Evolutionary conservation across 1,284 basidiomycete genomes (phyloP).

Genomic region (Vanrija sp.): DNA sequence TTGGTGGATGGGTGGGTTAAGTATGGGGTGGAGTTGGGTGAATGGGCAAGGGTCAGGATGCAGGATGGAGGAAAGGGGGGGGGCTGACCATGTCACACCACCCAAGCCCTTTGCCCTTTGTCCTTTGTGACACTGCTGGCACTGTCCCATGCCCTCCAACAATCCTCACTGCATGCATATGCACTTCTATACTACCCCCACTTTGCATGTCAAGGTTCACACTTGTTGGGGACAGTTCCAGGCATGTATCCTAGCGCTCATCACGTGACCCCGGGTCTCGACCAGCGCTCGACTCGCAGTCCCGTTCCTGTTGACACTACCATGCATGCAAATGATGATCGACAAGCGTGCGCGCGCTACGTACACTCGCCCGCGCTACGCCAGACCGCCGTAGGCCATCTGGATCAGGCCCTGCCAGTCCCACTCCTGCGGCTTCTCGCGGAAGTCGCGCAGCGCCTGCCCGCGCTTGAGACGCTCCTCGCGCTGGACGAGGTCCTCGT

Average conservation of each 20-base stretch:
- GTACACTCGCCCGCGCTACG: not conserved
- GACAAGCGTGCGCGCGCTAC: not conserved
- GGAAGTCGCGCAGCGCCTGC: slow-evolving; percentile 39
- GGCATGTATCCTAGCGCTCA: not conserved
- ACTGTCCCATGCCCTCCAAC: no score
- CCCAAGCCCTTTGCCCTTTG: no score
- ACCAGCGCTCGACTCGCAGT: not conserved
- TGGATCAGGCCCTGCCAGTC: slow-evolving; percentile 44
- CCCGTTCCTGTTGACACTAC: not conserved
- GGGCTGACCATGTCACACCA: no score
- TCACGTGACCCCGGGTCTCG: not conserved
- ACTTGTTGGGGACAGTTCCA: no score
- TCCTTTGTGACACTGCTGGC: no score
- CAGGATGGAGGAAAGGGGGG: no score
- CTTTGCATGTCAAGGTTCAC: not conserved
- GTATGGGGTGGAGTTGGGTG: no score
- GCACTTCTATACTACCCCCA: not conserved
- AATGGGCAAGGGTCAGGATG: no score
- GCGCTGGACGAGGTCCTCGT: slow-evolving; percentile 26
- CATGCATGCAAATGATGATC: not conserved
- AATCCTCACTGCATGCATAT: not conserved
- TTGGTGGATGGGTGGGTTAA: no score
- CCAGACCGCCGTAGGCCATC: slow-evolving; percentile 35
- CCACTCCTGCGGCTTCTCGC: slow-evolving; percentile 45
- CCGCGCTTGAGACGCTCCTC: slow-evolving; percentile 35